Base-by-base conservation (phyloP, 2,329 filamentous ascomycete species). In the Didymella pinodella region DNA sequence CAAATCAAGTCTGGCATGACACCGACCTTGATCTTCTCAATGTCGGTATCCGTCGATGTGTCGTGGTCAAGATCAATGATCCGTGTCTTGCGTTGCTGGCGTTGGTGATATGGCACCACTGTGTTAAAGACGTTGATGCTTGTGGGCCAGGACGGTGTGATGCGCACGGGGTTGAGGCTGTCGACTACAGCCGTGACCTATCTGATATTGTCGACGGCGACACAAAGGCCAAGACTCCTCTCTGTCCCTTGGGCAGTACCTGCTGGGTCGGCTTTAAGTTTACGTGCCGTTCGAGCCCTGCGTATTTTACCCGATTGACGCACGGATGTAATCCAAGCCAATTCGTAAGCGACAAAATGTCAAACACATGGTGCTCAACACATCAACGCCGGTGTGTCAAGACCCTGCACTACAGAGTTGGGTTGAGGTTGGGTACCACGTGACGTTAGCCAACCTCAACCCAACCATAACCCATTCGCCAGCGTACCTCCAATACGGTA, bases 41-140 rank as follows among this genome's bases (percentile, higher is more conserved):
- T 58, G 43, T 67, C 65, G 16, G 65, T 60, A 69, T 67, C 45
- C 66, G 63, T 48, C 67, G 64, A 61, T 72, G 70, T 14, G 70
- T 72, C 12, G 69, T 70, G 11, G 54, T 66, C 65, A 72, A 65
- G 68, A 43, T 71, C 66, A 20, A 66, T 70, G 49, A 69, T 65
- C 29, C 72, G 59, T 28, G 67, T 71, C 48, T 77, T n/a, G 69
- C 67, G 43, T 73, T 68, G 0, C 68, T 68, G 6, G 70, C 66
- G 38, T 71, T 72, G 18, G 67, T 64, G n/a, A 67, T 54, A 51
- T 68, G 65, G 3, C 54, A 64, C 48, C 65, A 68, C 10, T 14
- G 16, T 28, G 26, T 32, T 10, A 25, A 3, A 25, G 38, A 43
- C 25, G 34, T 12, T 26, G 48, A 32, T 34, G 14, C 31, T 8